Base-by-base conservation (phyloP, 805 yeast species). In the Candida jianshihensis region DNA sequence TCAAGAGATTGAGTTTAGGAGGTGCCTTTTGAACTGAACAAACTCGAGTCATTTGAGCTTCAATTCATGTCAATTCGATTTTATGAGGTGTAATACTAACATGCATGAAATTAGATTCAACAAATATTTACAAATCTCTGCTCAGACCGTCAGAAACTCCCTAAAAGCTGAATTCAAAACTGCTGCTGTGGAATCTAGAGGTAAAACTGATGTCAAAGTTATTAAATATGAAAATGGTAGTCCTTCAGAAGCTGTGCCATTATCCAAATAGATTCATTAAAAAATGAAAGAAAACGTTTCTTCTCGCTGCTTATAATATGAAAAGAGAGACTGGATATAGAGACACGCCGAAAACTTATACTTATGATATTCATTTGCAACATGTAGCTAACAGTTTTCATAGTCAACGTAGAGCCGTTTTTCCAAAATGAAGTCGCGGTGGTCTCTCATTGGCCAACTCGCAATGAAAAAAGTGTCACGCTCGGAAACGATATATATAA, bases 71-170 rank as follows among this genome's bases (percentile, higher is more conserved):
- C 5, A 9, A 10, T 10, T 6, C 8, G 7, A 10, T 28, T 28
- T 17, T 28, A 11, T 17, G 21, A 28, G 31, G 12, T 26, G 28
- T 37, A 41, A 40, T 40, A 37, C 42, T 41, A 35, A 19, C 15
- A 18, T 25, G 31, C 32, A 45, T 24, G n/a, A n/a, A 20, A 7
- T n/a, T 24, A 75, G 82, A 48, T 78, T 82, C 71, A 86, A 85
- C 82, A 84, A 81, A 63, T 90, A 90, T 67, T 73, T 89, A 63
- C 76, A 95, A 49, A 73, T 90, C 58, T 85, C 96, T 57, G 95
- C 96, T 57, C 78, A 78, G 61, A 75, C 95, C 44, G 76, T 87
- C 52, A 87, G 97, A 71, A 70, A 73, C 54, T 81, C 96, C 35
- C 76, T 90, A 61, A 90, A 90, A 72, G 78, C 88, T 47, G 96